phyloP scores from a whole-genome alignment of 371 early-diverging fungal species.

The Mortierella sp. region DNA sequence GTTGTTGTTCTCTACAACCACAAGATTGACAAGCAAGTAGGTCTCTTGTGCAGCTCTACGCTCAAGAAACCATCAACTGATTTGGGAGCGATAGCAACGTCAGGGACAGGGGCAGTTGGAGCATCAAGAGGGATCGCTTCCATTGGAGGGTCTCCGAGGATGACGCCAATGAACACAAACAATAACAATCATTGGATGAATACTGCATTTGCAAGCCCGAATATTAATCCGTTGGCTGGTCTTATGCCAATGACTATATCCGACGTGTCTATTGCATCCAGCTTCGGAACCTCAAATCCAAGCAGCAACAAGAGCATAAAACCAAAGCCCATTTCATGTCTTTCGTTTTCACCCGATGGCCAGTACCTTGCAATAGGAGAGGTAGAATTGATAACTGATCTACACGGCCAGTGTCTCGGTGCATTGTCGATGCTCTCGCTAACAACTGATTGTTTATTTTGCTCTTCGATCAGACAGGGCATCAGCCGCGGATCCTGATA shows the following conservation, averaged over 20 bases:
- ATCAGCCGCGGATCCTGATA: conserved; percentile 83
- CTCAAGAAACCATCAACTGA: conserved; percentile 26
- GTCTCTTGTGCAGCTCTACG: conserved; percentile 61
- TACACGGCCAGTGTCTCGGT: not conserved
- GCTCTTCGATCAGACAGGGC: conserved; percentile 74
- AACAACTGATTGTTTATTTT: not conserved
- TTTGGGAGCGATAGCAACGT: conserved; percentile 21
- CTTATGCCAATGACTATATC: conserved; percentile 38
- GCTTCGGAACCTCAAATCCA: conserved; percentile 27
- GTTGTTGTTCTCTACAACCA: conserved; percentile 81
- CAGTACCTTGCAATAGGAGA: conserved; percentile 85
- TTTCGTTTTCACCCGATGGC: conserved; percentile 85
- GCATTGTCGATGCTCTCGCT: not conserved
- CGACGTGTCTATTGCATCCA: conserved; percentile 20
- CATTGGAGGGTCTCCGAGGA: conserved; percentile 25
- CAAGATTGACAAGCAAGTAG: conserved; percentile 75
- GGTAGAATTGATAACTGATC: conserved; percentile 57
- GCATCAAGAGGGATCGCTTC: conserved; percentile 19
- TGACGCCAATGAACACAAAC: conserved; percentile 1
- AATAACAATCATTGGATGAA: conserved; percentile 37
- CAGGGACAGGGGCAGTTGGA: conserved; percentile 28
- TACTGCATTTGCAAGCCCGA: conserved; percentile 23
- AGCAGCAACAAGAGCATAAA: conserved; percentile 61
- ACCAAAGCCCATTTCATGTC: conserved; percentile 80
- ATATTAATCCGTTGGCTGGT: conserved; percentile 47